Evolutionary conservation across 129 eudicot species (phyloP), one percentile per base, ranked within the genome.

Genomic region (Escallonia herrerae): DNA sequence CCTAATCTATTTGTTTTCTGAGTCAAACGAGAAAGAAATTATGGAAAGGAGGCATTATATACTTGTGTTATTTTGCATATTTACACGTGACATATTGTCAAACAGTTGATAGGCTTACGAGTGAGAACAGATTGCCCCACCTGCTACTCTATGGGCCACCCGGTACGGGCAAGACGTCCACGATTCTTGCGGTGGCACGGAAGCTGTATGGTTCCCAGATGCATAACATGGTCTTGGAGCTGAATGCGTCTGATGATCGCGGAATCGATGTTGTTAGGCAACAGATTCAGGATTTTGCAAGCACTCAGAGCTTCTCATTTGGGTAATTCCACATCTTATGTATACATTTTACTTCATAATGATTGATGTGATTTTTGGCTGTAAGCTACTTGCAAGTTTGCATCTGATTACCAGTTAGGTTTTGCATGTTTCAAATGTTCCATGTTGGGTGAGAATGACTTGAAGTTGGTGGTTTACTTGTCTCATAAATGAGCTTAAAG

Each of bases 191-290:
- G 13, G 77, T 94, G 43, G 99, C 99, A 57, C 80, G 95, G 44
- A 94, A 94, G 65, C 82, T 94, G 3, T 94, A 86, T 65, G 97
- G 97, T 48, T 44, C 68, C n/a, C 91, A 94, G 78, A 77, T 83
- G 87, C 90, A 83, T 40, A 89, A 84, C 69, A 89, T 94, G 99
- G 89, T 89, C 48, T 67, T 94, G 86, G 99, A 94, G 73, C 86
- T 94, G 43, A 94, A 94, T 60, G 99, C 99, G 0, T 94, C 99
- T 4, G 99, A 94, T 76, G 99, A 86, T 65, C 90, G 99, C 51
- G 99, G 99, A 22, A 94, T 94, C 74, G 95, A 94, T 70, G 97
- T 94, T 60, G 99, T 94, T 14, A 85, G 99, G 76, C 99, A 94
- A 77, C 99, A 94, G 77, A 84, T 94, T 73, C 99, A 94, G 87